Evolutionary conservation across 164 flowering plant genomes (phyloP).

Genomic region (Magnolia kwangsiensis): DNA sequence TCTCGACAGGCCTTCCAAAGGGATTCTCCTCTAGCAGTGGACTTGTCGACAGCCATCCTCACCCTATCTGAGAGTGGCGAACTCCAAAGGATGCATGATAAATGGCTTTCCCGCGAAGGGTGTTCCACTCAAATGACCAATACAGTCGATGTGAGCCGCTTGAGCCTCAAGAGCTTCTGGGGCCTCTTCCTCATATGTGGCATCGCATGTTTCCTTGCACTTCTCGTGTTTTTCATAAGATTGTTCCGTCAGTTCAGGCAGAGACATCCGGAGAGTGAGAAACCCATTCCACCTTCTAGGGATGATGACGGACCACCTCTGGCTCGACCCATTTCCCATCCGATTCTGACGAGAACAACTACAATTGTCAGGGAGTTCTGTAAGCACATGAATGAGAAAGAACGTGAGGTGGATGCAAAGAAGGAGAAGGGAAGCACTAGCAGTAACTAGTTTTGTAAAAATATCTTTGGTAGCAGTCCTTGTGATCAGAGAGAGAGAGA

Average conservation of each 20-base stretch:
- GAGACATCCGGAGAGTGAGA: constrained; percentile 30
- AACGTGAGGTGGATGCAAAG: constrained; percentile 36
- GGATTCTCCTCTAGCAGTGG: constrained; percentile 88
- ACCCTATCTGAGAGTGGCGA: constrained; percentile 82
- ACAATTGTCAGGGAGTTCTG: constrained; percentile 28
- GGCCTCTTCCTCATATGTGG: constrained; percentile 88
- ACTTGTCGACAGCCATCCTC: constrained; percentile 85
- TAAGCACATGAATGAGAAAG: constrained; percentile 53
- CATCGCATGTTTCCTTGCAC: constrained; percentile 55
- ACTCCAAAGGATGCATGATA: constrained; percentile 70
- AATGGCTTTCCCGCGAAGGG: constrained; percentile 45
- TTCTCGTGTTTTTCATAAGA: constrained; percentile 44
- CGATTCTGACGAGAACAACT: neutral
- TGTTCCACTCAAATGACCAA: constrained; percentile 37
- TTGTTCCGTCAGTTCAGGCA: constrained; percentile 35
- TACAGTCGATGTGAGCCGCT: constrained; percentile 37
- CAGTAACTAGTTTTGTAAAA: constrained; percentile 12
- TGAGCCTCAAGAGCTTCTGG: constrained; percentile 79
- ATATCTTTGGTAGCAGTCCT: neutral
- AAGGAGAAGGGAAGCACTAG: constrained; percentile 20
- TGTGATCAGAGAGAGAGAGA: constrained; percentile 15
- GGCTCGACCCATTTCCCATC: neutral
- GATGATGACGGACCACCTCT: constrained; percentile 15
- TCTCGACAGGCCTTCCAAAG: constrained; percentile 71
- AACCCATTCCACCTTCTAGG: neutral